These are phyloP conservation scores for Euphrasia confusa DNA, from an alignment of 257 asterid species.

Conservation along the genomic window DNA sequence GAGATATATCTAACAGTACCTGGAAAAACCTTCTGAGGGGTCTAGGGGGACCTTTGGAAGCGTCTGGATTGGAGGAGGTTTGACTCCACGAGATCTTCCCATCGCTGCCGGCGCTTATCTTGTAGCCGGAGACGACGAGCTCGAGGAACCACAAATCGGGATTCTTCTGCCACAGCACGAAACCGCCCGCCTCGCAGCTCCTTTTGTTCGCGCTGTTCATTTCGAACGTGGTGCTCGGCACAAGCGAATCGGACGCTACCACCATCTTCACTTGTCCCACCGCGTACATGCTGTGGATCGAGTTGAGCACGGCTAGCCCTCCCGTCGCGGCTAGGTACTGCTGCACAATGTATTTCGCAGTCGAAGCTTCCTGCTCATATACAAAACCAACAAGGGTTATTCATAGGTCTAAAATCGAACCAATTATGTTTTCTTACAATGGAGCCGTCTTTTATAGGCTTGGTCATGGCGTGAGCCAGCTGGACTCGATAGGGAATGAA, in stretches of 20 bases:
- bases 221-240: constrained; percentile 23
- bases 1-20: constrained; percentile 33
- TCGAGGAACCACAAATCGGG: constrained; percentile 93
- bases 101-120: constrained; percentile 80
- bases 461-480: constrained; percentile 44
- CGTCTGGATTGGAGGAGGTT: constrained; percentile 48
- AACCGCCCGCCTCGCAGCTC: constrained; percentile 66
- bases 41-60: constrained; percentile 77
- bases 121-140: constrained; percentile 64
- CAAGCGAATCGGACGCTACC: constrained; percentile 39
- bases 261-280: constrained; percentile 82
- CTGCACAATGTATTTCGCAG: constrained; percentile 87
- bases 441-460: constrained; percentile 56
- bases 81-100: constrained; percentile 84
- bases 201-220: constrained; percentile 2
- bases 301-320: constrained; percentile 58
- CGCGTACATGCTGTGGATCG: constrained; percentile 72
- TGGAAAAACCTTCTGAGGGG: constrained; percentile 86
- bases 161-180: constrained; percentile 88
- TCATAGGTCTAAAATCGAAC: background rate
- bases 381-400: too few species aligned
- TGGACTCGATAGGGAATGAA: constrained; percentile 70
- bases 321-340: constrained; percentile 93
- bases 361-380: constrained; percentile 67
- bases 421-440: constrained; percentile 39